Evolutionary conservation across 805 yeast species (phyloP), one percentile per base, ranked within the genome.

Genomic region (Lachancea mirantina): DNA sequence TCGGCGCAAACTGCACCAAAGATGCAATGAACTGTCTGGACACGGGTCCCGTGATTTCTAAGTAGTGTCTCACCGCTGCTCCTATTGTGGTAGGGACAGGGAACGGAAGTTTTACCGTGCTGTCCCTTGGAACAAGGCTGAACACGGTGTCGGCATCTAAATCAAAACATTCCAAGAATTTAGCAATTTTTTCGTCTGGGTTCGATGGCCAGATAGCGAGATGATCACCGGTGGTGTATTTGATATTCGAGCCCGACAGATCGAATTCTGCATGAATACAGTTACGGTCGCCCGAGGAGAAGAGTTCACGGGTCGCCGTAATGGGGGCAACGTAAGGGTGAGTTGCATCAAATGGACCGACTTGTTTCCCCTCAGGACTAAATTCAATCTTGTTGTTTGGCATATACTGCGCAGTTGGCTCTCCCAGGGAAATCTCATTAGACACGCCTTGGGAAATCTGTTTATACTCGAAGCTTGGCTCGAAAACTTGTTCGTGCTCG

Each of bases 201-300:
- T 89, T 89, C 15, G 92, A 84, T 21, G 96, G 92, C 94, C 96
- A 84, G 36, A 92, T 66, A 10, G 95, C 97, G 41, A 92, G 62
- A 61, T 89, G 97, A 57, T 89, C 98, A 59, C 98, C 98, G 4
- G 98, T 89, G 29, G 89, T 68, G 61, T 89, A 89, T 47, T 79
- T 76, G 51, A 92, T 65, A 49, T 79, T 80, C 4, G 89, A 70
- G 18, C 64, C 73, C 1, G 85, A 69, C 22, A 87, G 62, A 52
- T 89, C 96, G 47, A 89, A 77, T 60, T 92, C 97, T 30, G 80
- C 74, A 55, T 89, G 97, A 39, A 89, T 74, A 64, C 97, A 89
- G 45, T 78, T 77, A 64, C 97, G 78, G 16, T 68, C 64, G 13
- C 50, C 42, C 1, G 75, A 62, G 38, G 66, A 65, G 67, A 88